Base-by-base conservation (phyloP, 441 rosid genomes). In the Euphorbia corollata region DNA sequence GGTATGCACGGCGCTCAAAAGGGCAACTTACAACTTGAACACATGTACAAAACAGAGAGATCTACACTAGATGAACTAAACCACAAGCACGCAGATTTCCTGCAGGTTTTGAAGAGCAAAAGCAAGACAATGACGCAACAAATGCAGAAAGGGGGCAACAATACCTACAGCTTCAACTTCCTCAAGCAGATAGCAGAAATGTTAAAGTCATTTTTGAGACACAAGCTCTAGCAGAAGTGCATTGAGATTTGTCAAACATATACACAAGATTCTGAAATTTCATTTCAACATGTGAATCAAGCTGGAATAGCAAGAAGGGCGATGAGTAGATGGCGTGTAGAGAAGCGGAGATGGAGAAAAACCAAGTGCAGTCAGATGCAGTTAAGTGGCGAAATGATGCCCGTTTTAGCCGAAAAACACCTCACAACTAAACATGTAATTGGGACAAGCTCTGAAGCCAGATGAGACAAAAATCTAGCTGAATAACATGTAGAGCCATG, bases 361-460 rank as follows among this genome's bases (percentile, higher is more conserved):
- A 80, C 84, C 83, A 55, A 77, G 85, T 41, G 79, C 77, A 71
- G 68, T 70, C 81, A 76, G 83, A 78, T 71, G 94, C 84, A 85
- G 86, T 81, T 70, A 85, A 73, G 89, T 70, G 80, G 86, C 79
- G 77, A 83, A 75, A 83, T 66, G 77, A 73, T 70, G 86, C 41
- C 87, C 70, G 74, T 72, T 85, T 77, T 74, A 73, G 85, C 81
- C 67, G 74, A 77, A 74, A 78, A 78, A 76, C 67, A 84, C 87
- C 84, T 86, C 88, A 83, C 78, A 85, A 87, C 77, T 78, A 78
- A 87, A 82, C 78, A 85, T 68, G 70, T 59, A 79, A 82, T 27
- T 27, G 32, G 32, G 32, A 27, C 32, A 27, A 27, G 32, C 32
- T 27, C 32, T 27, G 32, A 27, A 27, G 32, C 32, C 32, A 27